These are phyloP conservation scores for Inga leiocalycina DNA, from an alignment of 306 rosid genomes.

Conservation along the genomic window DNA sequence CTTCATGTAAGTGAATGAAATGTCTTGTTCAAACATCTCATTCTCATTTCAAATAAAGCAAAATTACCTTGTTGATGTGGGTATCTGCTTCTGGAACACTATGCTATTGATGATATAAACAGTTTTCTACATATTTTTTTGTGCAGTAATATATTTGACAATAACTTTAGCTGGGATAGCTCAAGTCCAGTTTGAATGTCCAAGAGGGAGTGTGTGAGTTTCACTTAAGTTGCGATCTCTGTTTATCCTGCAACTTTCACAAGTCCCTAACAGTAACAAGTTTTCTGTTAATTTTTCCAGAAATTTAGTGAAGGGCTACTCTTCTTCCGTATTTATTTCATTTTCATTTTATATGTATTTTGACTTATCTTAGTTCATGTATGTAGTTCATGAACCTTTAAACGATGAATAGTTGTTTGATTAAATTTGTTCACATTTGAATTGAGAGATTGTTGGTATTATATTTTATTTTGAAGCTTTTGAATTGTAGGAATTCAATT, in stretches of 20 bases:
- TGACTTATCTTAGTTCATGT: too few relatives aligned
- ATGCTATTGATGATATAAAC: constrained; percentile 22
- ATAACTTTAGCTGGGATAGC: constrained; percentile 77
- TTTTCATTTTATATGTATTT: too few relatives aligned
- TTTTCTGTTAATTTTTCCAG: constrained; percentile 53
- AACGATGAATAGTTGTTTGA: too few relatives aligned
- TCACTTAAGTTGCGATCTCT: constrained; percentile 16
- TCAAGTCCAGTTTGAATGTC: constrained; percentile 71
- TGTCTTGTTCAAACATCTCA: constrained; percentile 7
- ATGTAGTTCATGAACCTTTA: too few relatives aligned
- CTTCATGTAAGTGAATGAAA: constrained; percentile 56
- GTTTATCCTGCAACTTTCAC: background rate
- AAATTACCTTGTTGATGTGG: constrained; percentile 46
- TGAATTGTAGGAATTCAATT: too few relatives aligned
- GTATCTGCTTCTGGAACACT: constrained; percentile 46
- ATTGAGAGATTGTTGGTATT: too few relatives aligned
- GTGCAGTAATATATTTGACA: constrained; percentile 80
- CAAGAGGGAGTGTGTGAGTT: constrained; percentile 77
- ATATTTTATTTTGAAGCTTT: too few relatives aligned
- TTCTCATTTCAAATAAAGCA: constrained; percentile 1
- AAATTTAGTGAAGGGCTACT: constrained; percentile 83
- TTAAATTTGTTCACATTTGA: too few relatives aligned
- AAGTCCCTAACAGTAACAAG: constrained; percentile 14
- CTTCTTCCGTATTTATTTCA: constrained; percentile 39
- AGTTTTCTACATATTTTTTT: constrained; percentile 34